Conservation (phyloP, 257 asterid genomes). For the Solanum acaule region DNA sequence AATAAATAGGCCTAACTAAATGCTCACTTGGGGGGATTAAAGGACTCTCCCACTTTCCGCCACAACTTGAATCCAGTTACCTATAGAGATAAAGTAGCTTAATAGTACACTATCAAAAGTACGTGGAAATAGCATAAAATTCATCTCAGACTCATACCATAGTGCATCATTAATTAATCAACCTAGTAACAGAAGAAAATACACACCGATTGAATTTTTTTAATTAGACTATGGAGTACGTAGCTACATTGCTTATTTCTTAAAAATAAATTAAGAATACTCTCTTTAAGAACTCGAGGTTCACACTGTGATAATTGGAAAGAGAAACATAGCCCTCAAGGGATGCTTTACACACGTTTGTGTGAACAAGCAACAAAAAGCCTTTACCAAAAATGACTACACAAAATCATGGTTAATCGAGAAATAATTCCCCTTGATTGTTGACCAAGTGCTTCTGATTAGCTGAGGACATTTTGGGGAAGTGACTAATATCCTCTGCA, state of each 20-base stretch:
- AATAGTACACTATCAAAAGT: background rate
- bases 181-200: background rate
- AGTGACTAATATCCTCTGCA: too few species aligned
- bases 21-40: slow-evolving; percentile 83
- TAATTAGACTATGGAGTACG: background rate
- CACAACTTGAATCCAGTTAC: slow-evolving; percentile 86
- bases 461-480: too few species aligned
- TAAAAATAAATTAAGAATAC: background rate
- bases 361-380: background rate
- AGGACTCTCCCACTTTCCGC: slow-evolving; percentile 92
- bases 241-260: background rate
- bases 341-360: background rate
- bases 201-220: background rate
- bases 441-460: too few species aligned
- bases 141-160: background rate
- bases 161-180: background rate
- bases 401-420: too few species aligned
- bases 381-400: too few species aligned
- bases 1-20: background rate
- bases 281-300: background rate
- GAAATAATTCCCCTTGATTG: too few species aligned
- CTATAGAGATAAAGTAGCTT: slow-evolving; percentile 10
- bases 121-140: background rate
- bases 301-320: background rate
- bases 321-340: background rate